phyloP scores from a whole-genome alignment of 148 eudicot species.

The Nepenthes gracilis region DNA sequence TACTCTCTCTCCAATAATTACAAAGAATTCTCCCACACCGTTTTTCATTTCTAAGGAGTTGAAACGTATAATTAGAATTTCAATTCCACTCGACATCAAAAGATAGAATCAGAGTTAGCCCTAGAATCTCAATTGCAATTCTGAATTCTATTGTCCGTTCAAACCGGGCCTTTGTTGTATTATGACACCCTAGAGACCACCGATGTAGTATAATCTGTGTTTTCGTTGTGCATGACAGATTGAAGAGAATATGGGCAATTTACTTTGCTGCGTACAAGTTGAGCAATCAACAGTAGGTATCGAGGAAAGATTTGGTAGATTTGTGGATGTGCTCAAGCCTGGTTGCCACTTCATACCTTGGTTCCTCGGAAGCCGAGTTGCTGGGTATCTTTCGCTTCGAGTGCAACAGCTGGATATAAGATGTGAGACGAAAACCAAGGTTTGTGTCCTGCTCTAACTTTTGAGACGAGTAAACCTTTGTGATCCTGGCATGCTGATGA shows the following conservation, averaged over 20 bases:
- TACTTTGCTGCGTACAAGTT: slow-evolving; percentile 26
- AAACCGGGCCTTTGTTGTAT: too few species aligned
- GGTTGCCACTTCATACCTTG: slow-evolving; percentile 41
- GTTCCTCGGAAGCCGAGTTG: slow-evolving; percentile 24
- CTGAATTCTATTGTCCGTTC: too few species aligned
- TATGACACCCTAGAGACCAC: not conserved
- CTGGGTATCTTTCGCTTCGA: slow-evolving; percentile 27
- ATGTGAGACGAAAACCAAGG: slow-evolving; percentile 20
- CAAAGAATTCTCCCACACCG: too few species aligned
- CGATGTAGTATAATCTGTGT: not conserved
- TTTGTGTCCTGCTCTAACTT: slow-evolving; percentile 1
- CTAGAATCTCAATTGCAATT: too few species aligned
- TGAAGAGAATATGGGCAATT: slow-evolving; percentile 22
- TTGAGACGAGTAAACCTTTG: not conserved
- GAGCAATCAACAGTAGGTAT: slow-evolving; percentile 34
- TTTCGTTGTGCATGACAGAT: slow-evolving; percentile 6
- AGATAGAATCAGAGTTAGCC: too few species aligned
- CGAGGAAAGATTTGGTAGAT: slow-evolving; percentile 31
- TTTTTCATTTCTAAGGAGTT: too few species aligned
- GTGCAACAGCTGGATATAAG: slow-evolving; percentile 29
- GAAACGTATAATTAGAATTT: too few species aligned
- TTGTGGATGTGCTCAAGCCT: slow-evolving; percentile 27
- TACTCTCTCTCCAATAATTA: too few species aligned
- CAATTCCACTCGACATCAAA: too few species aligned
- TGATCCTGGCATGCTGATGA: not conserved